Percentiles rank a stretch among this genome's conserved stretches.
Evolutionary conservation across 306 rosid species (phyloP).

Genomic region (Prunus mongolica): DNA sequence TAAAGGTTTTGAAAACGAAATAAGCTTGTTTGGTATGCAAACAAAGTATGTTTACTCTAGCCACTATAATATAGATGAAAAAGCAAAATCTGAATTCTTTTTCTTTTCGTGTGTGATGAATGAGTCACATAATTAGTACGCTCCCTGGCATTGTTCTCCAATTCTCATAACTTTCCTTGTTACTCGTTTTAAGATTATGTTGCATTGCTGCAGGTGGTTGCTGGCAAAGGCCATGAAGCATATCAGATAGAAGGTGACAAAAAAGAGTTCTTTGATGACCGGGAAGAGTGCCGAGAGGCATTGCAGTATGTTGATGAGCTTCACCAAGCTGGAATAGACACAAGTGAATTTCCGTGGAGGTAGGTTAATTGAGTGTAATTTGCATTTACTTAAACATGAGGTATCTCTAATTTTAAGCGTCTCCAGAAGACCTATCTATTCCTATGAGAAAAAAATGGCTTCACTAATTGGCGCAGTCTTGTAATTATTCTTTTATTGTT

Average conservation of each 20-base stretch:
- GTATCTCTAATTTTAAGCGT: not conserved
- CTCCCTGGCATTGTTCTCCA: not conserved
- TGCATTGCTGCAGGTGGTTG: constrained; percentile 64
- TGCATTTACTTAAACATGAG: not conserved
- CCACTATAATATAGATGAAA: not conserved
- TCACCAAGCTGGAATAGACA: constrained; percentile 96
- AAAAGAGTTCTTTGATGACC: constrained; percentile 75
- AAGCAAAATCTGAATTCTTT: not conserved
- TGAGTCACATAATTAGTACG: not conserved
- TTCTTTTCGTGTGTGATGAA: not conserved
- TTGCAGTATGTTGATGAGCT: constrained; percentile 91
- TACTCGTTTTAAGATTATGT: constrained; percentile 15
- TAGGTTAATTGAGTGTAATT: constrained; percentile 26
- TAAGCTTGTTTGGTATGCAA: not conserved
- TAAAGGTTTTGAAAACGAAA: not conserved
- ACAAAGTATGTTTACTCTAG: not conserved
- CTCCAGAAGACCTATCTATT: not conserved
- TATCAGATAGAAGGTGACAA: constrained; percentile 76
- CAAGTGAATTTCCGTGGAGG: constrained; percentile 99
- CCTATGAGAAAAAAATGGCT: not conserved
- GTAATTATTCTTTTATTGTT: not conserved
- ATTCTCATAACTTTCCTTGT: not conserved
- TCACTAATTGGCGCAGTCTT: not conserved
- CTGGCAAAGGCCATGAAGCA: constrained; percentile 93
- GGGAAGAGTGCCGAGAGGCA: constrained; percentile 97